Base-by-base conservation (phyloP, 2,329 filamentous ascomycete genomes). In the Albifimbria verrucaria region DNA sequence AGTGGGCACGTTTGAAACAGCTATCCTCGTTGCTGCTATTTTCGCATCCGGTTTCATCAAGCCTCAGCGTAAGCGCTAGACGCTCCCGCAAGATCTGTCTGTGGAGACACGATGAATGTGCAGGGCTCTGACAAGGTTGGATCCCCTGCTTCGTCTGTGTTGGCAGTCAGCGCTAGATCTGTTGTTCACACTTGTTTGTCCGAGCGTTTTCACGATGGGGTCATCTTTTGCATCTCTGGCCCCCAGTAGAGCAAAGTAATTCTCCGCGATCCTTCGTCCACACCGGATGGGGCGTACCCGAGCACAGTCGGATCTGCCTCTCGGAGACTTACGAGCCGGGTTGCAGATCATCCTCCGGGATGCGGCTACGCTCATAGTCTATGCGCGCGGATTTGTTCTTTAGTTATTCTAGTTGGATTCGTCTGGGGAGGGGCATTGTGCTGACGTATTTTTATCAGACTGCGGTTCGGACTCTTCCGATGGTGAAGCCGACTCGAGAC, bases 401-500 rank as follows among this genome's bases (percentile, higher is more conserved):
- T n/a, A n/a, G n/a, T n/a, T n/a, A n/a, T 20, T 23, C 21, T 52
- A 51, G 21, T 41, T 50, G 52, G 54, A 54, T 53, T 44, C 42
- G 46, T 53, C n/a, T n/a, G n/a, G n/a, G n/a, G n/a, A n/a, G n/a
- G 18, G 20, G 9, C 43, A 7, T 15, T 20, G 43, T 32, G 53
- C 62, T 65, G 62, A 65, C 55, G 48, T 15, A 32, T 42, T n/a
- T 49, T 18, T 36, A 44, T 42, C 64, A 90, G 85, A 86, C 87
- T 48, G 81, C 82, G 9, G 74, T 89, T 52, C 84, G 85, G 57
- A 86, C 83, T 25, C 76, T 93, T 57, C 77, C 81, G 52, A 83
- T 87, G 63, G 79, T 85, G 57, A 93, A 92, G 70, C 88, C 91
- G 55, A 87, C 87, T 50, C 82, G 90, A 52, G 92, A 96, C 70